Base-by-base conservation (phyloP, 225 moss, liverwort and hornwort species). In the Neckera pumila region DNA sequence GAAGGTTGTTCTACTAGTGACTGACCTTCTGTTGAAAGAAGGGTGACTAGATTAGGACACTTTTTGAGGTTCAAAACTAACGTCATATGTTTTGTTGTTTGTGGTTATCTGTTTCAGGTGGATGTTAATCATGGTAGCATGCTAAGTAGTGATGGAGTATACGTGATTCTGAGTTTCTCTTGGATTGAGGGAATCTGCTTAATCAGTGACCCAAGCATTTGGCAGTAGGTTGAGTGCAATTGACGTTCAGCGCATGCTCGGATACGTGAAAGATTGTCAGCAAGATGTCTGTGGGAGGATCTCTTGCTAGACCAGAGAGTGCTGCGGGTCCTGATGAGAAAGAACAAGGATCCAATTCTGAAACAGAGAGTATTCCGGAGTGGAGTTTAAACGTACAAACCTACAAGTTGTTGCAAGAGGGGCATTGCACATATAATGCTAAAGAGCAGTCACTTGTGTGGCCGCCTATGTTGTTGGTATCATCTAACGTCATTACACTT, bases 401-500 rank as follows among this genome's bases (percentile, higher is more conserved):
- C 4, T 75, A 19, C 33, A 1, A 75, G 7, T 33, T 47, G 19
- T 49, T 75, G 74, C 30, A 43, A 47, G 47, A 31, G 10, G 74
- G 47, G 0, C 17, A 11, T 49, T 49, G 75, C 75, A 45, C 49
- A 33, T 45, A 45, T 0, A 49, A 49, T 75, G 31, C 33, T 20
- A 7, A 49, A 45, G 31, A 49, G 31, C 45, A 49, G 33, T 30
- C 49, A 75, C 75, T 75, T 18, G 75, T 49, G 49, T 45, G 75
- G 75, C 49, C 49, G 30, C 75, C 47, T 10, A 74, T 74, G 47
- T 6, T 66, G 20, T 6, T 66, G 31, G 31, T 42, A 4, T 23
- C 23, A 8, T 25, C 13, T 3, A 0, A 3, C 21, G 25, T 7
- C 14, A 2, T 5, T 51, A 1, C 51, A 51, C 14, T 17, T 5